These are phyloP conservation scores for Euphorbia lathyris DNA, from an alignment of 345 rosid genomes.

Conservation along the genomic window DNA sequence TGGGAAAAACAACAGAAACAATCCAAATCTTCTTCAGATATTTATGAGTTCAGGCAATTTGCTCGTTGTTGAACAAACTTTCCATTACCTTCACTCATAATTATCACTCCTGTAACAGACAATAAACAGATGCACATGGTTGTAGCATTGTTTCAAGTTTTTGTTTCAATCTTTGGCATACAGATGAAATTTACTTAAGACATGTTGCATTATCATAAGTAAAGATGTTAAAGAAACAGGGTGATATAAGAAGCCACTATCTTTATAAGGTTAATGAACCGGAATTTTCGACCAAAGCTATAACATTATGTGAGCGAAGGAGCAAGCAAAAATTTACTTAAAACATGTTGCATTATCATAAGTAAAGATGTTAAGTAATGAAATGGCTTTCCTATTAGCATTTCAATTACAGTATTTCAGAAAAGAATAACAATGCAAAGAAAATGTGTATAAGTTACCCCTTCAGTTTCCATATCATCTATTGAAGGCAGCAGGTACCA, in stretches of 20 bases:
- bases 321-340: not conserved
- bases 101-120: not conserved
- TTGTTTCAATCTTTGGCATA: not conserved
- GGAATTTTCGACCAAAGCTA: not conserved
- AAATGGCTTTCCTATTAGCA: conserved; percentile 7
- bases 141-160: not conserved
- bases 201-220: not conserved
- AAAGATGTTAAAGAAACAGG: not conserved
- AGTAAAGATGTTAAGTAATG: too few relatives aligned
- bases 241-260: not conserved
- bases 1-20: not conserved
- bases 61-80: not conserved
- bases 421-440: conserved; percentile 14
- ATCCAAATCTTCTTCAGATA: not conserved
- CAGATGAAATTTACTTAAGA: not conserved
- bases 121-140: not conserved
- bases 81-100: not conserved
- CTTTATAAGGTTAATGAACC: not conserved
- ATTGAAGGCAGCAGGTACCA: conserved; percentile 20
- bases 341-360: not conserved
- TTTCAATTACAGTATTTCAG: conserved; percentile 7
- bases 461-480: conserved; percentile 20
- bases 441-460: conserved; percentile 20
- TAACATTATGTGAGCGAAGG: conserved; percentile 5
- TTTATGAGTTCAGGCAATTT: not conserved